Evolutionary conservation across 192 early-diverging fungal genomes (phyloP).

Genomic region (Entophlyctis helioformis): DNA sequence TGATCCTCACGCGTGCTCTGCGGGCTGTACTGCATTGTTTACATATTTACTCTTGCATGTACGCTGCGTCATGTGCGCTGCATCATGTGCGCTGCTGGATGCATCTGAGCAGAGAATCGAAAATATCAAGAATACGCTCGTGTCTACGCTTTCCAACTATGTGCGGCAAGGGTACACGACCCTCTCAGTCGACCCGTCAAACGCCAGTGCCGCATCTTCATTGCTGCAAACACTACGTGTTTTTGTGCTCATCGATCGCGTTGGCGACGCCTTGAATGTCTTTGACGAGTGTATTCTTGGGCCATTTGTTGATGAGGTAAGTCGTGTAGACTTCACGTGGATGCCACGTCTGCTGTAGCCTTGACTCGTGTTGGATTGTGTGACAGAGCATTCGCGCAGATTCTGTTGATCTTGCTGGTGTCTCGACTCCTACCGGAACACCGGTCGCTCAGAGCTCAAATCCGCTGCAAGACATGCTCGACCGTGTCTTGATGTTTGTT

Average conservation of each 20-base stretch:
- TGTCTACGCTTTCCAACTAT: conserved; percentile 40
- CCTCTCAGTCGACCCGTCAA: conserved; percentile 25
- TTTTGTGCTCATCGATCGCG: conserved; percentile 62
- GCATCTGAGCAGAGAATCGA: conserved; percentile 45
- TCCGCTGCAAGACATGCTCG: conserved; percentile 45
- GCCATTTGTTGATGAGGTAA: conserved; percentile 42
- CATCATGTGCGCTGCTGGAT: not conserved
- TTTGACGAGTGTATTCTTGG: conserved; percentile 21
- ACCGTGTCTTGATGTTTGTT: conserved; percentile 40
- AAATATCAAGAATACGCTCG: conserved; percentile 62
- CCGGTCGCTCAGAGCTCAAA: not conserved
- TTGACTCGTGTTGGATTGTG: not conserved
- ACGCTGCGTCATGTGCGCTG: not conserved
- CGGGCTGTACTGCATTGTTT: not conserved
- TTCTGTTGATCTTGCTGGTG: conserved; percentile 3
- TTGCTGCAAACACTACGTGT: conserved; percentile 62
- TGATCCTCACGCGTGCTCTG: not conserved
- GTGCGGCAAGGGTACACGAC: conserved; percentile 18
- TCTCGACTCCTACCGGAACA: not conserved
- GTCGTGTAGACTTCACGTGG: not conserved
- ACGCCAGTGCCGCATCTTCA: conserved; percentile 22
- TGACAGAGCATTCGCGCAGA: conserved; percentile 1
- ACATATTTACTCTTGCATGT: conserved; percentile 2
- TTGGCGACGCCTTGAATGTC: conserved; percentile 46
- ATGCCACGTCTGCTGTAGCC: not conserved